Evolutionary conservation across 371 early-diverging fungal species (phyloP), one percentile per base, ranked within the genome.

Genomic region (Mortierella sp.): DNA sequence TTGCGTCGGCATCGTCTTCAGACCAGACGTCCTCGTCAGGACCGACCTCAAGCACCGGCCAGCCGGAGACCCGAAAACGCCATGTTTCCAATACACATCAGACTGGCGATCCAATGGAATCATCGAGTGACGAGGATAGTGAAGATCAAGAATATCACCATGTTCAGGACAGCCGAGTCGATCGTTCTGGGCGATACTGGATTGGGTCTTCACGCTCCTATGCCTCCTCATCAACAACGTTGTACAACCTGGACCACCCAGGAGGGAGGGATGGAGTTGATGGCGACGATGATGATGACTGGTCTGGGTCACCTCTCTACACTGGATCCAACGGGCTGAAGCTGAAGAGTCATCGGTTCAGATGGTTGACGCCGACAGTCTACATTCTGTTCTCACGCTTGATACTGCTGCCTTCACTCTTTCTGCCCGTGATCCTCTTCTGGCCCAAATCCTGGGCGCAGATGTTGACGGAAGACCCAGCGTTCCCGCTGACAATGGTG

Each of bases 401-500:
- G 80, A 19, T 81, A 1, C 16, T 85, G 19, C 79, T 73, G 29
- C 88, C 88, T 0, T 31, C 83, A 16, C 57, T 82, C 10, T 83
- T 82, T 6, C 62, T 84, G 16, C 88, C 86, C 8, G 54, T 78
- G 6, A 79, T 82, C 1, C 56, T 80, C 37, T 63, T 78, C n/a
- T 82, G 83, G 63, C 81, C 78, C 1, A 41, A 34, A 1, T 81
- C 71, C 41, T 70, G 74, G 27, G 82, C 85, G 3, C 63, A 63
- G 0, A 56, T 85, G 4, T 79, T 85, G 22, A 80, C 76, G 2
- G 54, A 49, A 59, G 88, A 87, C 28, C 86, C 85, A 19, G 79
- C 84, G 10, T 85, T 88, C 62, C 54, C 79, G 0, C 60, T 81
- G 41, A 74, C 80, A 54, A 72, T 86, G 72, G 74, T 88, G 9